Evolutionary conservation across 2,329 filamentous ascomycete genomes (phyloP).

Genomic region (Eutypa lata): DNA sequence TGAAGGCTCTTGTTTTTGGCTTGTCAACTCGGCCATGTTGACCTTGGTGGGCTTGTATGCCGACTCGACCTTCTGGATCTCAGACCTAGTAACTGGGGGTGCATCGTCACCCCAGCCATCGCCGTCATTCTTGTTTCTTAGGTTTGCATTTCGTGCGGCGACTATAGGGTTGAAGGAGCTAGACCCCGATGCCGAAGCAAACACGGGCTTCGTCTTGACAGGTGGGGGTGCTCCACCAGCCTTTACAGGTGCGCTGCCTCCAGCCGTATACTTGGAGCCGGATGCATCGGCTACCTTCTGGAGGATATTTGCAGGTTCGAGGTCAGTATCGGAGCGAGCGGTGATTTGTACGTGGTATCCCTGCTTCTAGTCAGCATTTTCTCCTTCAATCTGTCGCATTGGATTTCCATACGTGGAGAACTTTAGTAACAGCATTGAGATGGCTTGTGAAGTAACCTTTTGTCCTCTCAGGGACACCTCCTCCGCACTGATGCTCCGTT

Average conservation of each 20-base stretch:
- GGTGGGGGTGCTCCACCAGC: slow-evolving; percentile 61
- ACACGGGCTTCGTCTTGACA: slow-evolving; percentile 84
- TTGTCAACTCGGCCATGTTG: slow-evolving; percentile 81
- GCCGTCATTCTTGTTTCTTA: slow-evolving; percentile 56
- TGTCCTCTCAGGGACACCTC: slow-evolving; percentile 95
- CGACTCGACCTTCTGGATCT: slow-evolving; percentile 87
- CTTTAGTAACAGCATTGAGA: slow-evolving; percentile 80
- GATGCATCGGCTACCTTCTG: slow-evolving; percentile 94
- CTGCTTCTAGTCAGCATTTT: slow-evolving; percentile 31
- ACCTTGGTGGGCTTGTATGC: slow-evolving; percentile 96
- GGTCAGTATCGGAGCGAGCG: slow-evolving; percentile 83
- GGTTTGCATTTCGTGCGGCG: slow-evolving; percentile 60
- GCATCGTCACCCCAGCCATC: slow-evolving; percentile 97
- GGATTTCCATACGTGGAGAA: slow-evolving; percentile 60
- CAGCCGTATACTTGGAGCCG: slow-evolving; percentile 86
- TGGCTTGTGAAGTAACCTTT: slow-evolving; percentile 99
- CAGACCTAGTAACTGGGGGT: slow-evolving; percentile 79
- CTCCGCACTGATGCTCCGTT: slow-evolving; percentile 63
- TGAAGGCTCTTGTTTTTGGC: slow-evolving; percentile 67
- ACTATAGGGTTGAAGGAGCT: slow-evolving; percentile 65
- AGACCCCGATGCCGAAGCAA: slow-evolving; percentile 68
- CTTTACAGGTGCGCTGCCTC: slow-evolving; percentile 52
- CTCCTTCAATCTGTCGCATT: neutral
- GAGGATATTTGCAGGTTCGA: slow-evolving; percentile 83
- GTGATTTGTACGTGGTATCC: slow-evolving; percentile 98